Conservation (phyloP, 2,329 filamentous ascomycete species). For the Fusarium floridanum region DNA sequence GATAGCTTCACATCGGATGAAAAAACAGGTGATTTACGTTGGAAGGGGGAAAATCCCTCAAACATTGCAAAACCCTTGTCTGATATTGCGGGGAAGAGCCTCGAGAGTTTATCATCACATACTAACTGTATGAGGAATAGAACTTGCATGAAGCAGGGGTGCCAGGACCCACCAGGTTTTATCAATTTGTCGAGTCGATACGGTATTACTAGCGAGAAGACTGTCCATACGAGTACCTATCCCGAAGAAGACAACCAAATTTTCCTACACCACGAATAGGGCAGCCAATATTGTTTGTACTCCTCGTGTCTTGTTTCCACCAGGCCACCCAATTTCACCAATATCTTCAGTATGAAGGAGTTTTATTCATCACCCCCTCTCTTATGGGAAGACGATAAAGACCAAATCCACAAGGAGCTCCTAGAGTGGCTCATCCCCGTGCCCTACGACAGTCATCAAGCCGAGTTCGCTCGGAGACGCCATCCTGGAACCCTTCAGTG, state of each 20-base stretch:
- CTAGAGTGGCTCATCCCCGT: neutral
- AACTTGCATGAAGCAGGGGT: too few relatives aligned
- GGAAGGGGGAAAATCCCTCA: too few relatives aligned
- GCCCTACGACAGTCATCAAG: neutral
- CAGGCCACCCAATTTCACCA: neutral
- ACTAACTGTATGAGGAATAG: too few relatives aligned
- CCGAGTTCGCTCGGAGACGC: neutral
- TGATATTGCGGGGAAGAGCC: too few relatives aligned
- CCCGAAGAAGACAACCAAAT: neutral
- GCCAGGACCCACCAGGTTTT: too few relatives aligned
- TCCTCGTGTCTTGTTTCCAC: neutral
- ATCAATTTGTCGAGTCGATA: too few relatives aligned
- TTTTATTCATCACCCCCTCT: neutral
- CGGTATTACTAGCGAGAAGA: too few relatives aligned
- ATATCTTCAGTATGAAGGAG: neutral
- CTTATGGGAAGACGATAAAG: too few relatives aligned
- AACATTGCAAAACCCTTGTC: too few relatives aligned
- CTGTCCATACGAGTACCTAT: neutral
- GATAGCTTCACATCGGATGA: too few relatives aligned
- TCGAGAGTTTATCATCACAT: too few relatives aligned
- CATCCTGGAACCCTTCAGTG: neutral
- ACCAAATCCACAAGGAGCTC: neutral
- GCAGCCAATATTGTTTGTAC: neutral
- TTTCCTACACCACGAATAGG: neutral
- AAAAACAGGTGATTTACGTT: too few relatives aligned